Conservation (phyloP, 192 early-diverging fungal genomes). For the Backusella psychrophila region DNA sequence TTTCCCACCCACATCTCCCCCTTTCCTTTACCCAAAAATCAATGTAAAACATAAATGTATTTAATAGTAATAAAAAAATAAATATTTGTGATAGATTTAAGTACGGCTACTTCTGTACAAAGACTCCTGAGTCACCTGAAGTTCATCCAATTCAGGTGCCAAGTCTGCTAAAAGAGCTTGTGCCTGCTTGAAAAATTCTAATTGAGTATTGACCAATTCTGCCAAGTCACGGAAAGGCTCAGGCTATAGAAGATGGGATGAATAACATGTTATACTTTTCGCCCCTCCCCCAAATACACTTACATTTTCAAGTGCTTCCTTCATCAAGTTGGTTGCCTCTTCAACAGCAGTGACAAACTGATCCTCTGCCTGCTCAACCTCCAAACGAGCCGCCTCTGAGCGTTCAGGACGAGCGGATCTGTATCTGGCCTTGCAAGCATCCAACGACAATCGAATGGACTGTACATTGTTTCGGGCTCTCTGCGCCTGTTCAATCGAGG, state of each 20-base stretch:
- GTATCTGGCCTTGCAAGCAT: constrained; percentile 80
- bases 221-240: constrained; percentile 82
- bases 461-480: constrained; percentile 85
- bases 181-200: constrained; percentile 84
- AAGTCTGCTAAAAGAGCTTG: constrained; percentile 66
- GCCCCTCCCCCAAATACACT: constrained; percentile 2
- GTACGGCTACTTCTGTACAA: constrained; percentile 65
- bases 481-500: constrained; percentile 76
- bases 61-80: background rate
- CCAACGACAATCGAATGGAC: constrained; percentile 78
- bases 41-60: background rate
- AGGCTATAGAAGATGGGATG: constrained; percentile 28
- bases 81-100: constrained; percentile 8
- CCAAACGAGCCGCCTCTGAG: constrained; percentile 71
- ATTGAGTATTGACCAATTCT: constrained; percentile 84
- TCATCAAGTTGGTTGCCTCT: constrained; percentile 95
- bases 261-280: background rate
- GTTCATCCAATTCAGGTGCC: constrained; percentile 93
- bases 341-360: constrained; percentile 94
- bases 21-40: background rate
- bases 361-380: constrained; percentile 94
- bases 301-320: constrained; percentile 81
- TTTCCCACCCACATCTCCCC: background rate
- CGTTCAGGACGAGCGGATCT: constrained; percentile 68
- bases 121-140: constrained; percentile 91